Evolutionary conservation across 2,329 filamentous ascomycete genomes (phyloP).

Genomic region (Tympanopsis confertula): DNA sequence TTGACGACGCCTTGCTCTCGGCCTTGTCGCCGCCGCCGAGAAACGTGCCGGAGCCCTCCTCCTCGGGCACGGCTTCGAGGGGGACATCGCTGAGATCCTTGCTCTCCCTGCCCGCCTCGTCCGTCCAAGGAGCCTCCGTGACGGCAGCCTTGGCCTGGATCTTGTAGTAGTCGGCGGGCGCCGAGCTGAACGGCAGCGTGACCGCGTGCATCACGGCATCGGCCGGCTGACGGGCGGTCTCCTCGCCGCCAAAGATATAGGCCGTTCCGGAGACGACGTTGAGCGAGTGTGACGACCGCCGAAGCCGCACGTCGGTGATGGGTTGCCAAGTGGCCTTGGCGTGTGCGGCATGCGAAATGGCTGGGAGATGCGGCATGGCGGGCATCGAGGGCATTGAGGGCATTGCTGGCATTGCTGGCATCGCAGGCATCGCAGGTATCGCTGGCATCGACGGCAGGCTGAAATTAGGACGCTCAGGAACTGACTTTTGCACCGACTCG

Average conservation of each 20-base stretch:
- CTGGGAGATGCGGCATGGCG: conserved; percentile 8
- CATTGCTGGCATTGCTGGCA: conserved; percentile 3
- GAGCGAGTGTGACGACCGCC: conserved; percentile 65
- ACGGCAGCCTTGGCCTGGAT: conserved; percentile 26
- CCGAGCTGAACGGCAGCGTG: conserved; percentile 43
- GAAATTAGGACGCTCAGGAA: conserved; percentile 20
- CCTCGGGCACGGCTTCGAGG: not conserved
- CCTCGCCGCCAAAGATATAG: conserved; percentile 70
- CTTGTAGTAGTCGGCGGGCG: conserved; percentile 45
- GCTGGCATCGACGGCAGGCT: conserved; percentile 11
- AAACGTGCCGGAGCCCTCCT: not conserved
- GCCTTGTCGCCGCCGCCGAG: not conserved
- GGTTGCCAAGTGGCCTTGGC: conserved; percentile 51
- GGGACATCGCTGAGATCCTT: conserved; percentile 15
- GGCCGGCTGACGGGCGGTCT: conserved; percentile 50
- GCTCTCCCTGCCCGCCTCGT: conserved; percentile 19
- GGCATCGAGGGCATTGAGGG: conserved; percentile 3
- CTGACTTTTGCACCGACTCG: conserved; percentile 33
- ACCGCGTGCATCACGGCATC: conserved; percentile 65
- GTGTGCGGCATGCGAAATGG: conserved; percentile 9
- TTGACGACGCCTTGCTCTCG: conserved; percentile 2
- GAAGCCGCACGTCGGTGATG: conserved; percentile 40
- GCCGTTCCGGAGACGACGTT: conserved; percentile 45
- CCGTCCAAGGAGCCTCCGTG: conserved; percentile 2
- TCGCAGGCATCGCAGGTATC: conserved; percentile 8